Percentiles rank a stretch among this genome's conserved stretches.
These are phyloP conservation scores for Suhomyces prunicola DNA, from an alignment of 805 yeast species.

Conservation along the genomic window DNA sequence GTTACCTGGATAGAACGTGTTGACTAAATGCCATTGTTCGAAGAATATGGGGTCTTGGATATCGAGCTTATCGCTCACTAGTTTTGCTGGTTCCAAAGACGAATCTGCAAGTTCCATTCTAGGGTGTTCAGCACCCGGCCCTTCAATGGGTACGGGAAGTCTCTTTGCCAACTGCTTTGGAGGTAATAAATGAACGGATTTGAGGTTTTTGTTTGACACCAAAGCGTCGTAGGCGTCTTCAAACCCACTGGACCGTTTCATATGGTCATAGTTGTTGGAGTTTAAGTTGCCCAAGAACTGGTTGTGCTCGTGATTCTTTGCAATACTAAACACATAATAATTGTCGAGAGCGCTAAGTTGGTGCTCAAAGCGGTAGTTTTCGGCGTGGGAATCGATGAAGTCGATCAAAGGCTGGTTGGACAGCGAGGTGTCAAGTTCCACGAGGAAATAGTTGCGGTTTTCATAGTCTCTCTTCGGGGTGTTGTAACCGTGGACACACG, in stretches of 20 bases:
- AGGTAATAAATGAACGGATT: constrained; percentile 53
- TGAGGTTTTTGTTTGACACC: constrained; percentile 27
- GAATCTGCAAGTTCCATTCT: constrained; percentile 42
- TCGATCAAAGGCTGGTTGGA: constrained; percentile 24
- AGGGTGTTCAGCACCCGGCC: background rate
- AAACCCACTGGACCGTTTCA: constrained; percentile 28
- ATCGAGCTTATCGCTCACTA: constrained; percentile 49
- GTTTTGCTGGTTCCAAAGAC: constrained; percentile 42
- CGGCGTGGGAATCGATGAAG: constrained; percentile 35
- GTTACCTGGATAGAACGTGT: constrained; percentile 67
- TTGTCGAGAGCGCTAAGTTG: constrained; percentile 56
- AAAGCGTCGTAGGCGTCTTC: constrained; percentile 25
- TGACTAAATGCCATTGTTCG: constrained; percentile 90
- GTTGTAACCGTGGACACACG: background rate
- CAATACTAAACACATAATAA: constrained; percentile 64
- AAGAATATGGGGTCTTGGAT: constrained; percentile 83
- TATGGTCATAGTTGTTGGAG: constrained; percentile 23
- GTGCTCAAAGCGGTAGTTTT: constrained; percentile 55
- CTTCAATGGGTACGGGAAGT: constrained; percentile 47
- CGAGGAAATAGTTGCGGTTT: constrained; percentile 55
- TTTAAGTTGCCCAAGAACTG: constrained; percentile 34
- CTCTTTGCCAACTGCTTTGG: constrained; percentile 55
- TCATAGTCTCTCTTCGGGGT: constrained; percentile 44
- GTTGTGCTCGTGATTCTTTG: constrained; percentile 35
- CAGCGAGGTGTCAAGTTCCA: constrained; percentile 45